Evolutionary conservation across 1,284 basidiomycete species (phyloP).

Genomic region (Hemileia vastatrix): DNA sequence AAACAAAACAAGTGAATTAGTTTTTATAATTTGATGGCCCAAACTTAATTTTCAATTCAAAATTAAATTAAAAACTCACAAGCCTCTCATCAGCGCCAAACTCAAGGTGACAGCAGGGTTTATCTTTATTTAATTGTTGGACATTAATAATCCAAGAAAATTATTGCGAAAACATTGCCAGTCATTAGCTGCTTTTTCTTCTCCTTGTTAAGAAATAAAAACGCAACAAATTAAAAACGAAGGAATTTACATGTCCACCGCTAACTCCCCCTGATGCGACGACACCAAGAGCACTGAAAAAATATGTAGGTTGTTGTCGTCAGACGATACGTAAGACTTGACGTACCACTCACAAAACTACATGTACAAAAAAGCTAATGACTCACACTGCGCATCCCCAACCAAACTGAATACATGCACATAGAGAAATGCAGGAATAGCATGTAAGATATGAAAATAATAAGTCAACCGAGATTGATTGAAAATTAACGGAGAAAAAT

Average conservation of each 20-base stretch:
- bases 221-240: too few relatives aligned
- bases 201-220: too few relatives aligned
- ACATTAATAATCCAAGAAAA: too few relatives aligned
- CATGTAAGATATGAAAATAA: not conserved
- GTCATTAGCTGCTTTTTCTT: not conserved
- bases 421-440: not conserved
- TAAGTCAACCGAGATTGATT: not conserved
- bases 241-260: conserved; percentile 21
- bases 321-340: not conserved
- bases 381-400: conserved; percentile 21
- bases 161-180: not conserved
- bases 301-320: not conserved
- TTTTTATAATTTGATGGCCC: too few relatives aligned
- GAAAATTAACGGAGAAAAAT: not conserved
- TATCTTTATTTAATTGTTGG: not conserved
- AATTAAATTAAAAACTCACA: not conserved
- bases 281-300: conserved; percentile 11
- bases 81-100: conserved; percentile 13
- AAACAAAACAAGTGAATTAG: not conserved
- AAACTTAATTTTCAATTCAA: not conserved
- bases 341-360: not conserved
- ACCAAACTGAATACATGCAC: conserved; percentile 7
- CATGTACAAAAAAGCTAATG: not conserved
- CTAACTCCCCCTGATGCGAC: conserved; percentile 16
- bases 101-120: conserved; percentile 19